Percentiles rank a stretch among this genome's conserved stretches.
Evolutionary conservation across 371 early-diverging fungal species (phyloP).

Genomic region (Synchytrium microbalum): DNA sequence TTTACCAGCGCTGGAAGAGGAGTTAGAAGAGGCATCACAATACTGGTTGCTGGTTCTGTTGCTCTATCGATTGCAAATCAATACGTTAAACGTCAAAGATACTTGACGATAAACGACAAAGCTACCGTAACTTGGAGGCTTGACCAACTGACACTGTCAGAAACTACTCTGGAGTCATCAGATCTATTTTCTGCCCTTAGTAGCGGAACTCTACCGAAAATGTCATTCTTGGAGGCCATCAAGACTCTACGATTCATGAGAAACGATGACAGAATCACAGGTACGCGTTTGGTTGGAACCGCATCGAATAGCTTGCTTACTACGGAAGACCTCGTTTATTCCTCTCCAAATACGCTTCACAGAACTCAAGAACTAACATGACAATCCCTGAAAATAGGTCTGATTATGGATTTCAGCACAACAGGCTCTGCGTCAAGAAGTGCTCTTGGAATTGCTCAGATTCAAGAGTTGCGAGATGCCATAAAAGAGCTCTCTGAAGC

Average conservation of each 20-base stretch:
- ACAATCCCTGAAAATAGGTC: slow-evolving; percentile 12
- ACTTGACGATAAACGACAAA: too few species aligned
- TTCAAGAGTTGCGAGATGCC: slow-evolving; percentile 47
- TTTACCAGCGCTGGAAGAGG: too few species aligned
- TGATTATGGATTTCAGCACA: slow-evolving; percentile 19
- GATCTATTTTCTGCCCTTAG: not conserved
- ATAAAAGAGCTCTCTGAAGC: slow-evolving; percentile 34
- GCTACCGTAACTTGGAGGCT: not conserved
- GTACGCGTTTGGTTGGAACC: too few species aligned
- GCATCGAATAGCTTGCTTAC: too few species aligned
- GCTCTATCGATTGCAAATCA: too few species aligned
- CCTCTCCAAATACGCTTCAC: not conserved
- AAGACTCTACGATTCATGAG: slow-evolving; percentile 1
- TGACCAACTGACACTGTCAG: too few species aligned
- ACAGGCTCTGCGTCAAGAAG: slow-evolving; percentile 1
- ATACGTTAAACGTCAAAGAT: too few species aligned
- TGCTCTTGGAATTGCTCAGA: slow-evolving; percentile 41
- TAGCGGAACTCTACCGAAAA: not conserved
- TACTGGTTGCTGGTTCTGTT: too few species aligned
- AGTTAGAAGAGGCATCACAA: too few species aligned
- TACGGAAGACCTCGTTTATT: not conserved
- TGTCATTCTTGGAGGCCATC: slow-evolving; percentile 10
- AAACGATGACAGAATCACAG: slow-evolving; percentile 1
- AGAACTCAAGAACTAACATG: slow-evolving; percentile 12
- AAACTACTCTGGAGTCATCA: too few species aligned